Percentiles rank a stretch among this genome's conserved stretches.
These are phyloP conservation scores for Mycena olivaceomarginata DNA, from an alignment of 768 basidiomycete genomes.

Conservation along the genomic window DNA sequence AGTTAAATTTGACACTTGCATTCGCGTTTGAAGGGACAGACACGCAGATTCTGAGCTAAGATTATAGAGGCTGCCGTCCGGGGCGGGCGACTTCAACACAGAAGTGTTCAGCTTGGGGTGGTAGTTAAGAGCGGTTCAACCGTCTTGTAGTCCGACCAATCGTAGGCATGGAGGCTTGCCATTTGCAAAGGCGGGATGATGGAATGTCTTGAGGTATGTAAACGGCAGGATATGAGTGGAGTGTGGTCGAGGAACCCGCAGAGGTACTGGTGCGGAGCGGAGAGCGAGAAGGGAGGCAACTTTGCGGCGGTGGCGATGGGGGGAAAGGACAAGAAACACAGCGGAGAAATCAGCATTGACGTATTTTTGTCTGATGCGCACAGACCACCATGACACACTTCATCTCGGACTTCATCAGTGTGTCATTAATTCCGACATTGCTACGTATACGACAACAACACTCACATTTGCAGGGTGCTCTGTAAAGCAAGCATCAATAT, in stretches of 20 bases:
- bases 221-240: neutral
- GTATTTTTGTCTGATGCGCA: neutral
- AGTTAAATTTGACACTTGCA: too few species aligned
- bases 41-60: too few species aligned
- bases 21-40: too few species aligned
- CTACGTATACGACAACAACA: too few species aligned
- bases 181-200: conserved; percentile 4
- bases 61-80: too few species aligned
- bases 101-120: too few species aligned
- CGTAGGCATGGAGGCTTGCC: neutral
- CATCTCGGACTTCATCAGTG: neutral
- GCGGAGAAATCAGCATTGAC: neutral
- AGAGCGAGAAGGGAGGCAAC: conserved; percentile 1
- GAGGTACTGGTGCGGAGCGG: neutral
- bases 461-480: too few species aligned
- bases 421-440: too few species aligned
- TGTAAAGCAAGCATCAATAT: too few species aligned
- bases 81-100: too few species aligned
- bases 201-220: conserved; percentile 2
- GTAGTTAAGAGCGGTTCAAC: too few species aligned
- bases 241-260: neutral
- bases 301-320: neutral
- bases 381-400: conserved; percentile 5
- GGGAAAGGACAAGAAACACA: conserved; percentile 3
- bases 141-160: too few species aligned